Evolutionary conservation across 495 filamentous ascomycete genomes (phyloP), one percentile per base, ranked within the genome.

Genomic region (Delitschia confertaspora): DNA sequence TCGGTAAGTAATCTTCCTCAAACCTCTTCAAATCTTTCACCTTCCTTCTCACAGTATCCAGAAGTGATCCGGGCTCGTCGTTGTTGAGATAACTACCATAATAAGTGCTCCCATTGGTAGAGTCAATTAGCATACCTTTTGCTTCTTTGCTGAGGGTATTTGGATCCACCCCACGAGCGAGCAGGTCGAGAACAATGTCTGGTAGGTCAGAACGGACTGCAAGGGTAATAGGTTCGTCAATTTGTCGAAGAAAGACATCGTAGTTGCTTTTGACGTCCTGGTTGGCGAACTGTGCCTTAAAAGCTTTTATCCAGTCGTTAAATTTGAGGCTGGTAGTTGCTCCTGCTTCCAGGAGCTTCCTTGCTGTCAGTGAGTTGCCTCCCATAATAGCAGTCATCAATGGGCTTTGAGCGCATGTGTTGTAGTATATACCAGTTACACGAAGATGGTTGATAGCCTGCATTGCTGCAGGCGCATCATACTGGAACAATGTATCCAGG

Each of bases 381-480:
- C 46, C 54, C 20, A 26, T 21, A 25, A 78, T 67, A 1, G 76
- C 72, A 29, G 57, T 62, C 29, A 65, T 63, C 26, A 82, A 52
- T 0, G 70, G 64, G 0, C 65, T 64, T 14, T 45, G 41, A 10
- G 56, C 49, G 0, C 25, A 27, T 1, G 53, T 38, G n/a, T 32
- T 49, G 22, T 42, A 60, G 14, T 26, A 38, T 4, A 14, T 25
- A 2, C 57, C 59, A 0, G 24, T 23, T 3, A 71, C 47, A 1
- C 60, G 49, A 2, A 84, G 42, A 46, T 82, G 73, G 41, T 87
- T 82, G 41, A 87, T 64, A 14, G 80, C 76, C 10, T 72, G 69
- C 41, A 72, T 69, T 18, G 76, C 63, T 3, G 73, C 80, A 1
- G 74, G 70, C 22, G 62, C 63, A 49, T 87, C 82, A n/a, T 72